phyloP scores from a whole-genome alignment of 2,329 filamentous ascomycete genomes.

The Phialemoniopsis sp. region DNA sequence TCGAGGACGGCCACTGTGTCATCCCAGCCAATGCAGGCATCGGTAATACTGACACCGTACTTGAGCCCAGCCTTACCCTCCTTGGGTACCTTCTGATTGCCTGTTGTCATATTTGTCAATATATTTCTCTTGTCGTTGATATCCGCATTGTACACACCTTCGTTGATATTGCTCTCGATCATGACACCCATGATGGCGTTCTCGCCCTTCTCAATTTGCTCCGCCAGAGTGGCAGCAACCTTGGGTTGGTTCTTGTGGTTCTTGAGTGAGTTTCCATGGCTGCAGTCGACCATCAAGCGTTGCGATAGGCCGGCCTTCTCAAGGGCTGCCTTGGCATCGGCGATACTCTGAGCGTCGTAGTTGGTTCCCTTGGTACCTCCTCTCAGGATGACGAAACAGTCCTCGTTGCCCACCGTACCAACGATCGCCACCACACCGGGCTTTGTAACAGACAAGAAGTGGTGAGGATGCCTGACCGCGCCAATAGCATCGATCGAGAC shows the following conservation, averaged over 20 bases:
- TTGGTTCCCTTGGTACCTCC: constrained; percentile 93
- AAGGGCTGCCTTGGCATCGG: constrained; percentile 76
- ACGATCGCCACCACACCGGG: constrained; percentile 93
- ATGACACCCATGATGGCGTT: constrained; percentile 90
- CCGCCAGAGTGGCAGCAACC: constrained; percentile 75
- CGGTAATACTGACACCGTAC: constrained; percentile 91
- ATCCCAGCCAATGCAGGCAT: constrained; percentile 95
- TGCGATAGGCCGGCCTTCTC: constrained; percentile 68
- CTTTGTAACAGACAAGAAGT: constrained; percentile 97
- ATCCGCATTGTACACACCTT: constrained; percentile 45
- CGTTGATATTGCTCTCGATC: constrained; percentile 98
- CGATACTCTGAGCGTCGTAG: constrained; percentile 82
- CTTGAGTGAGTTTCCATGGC: constrained; percentile 96
- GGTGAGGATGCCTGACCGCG: constrained; percentile 74
- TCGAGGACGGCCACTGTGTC: constrained; percentile 77
- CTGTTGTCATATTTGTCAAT: too few relatives aligned
- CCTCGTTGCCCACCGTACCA: constrained; percentile 89
- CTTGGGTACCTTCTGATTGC: constrained; percentile 79
- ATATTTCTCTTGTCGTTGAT: too few relatives aligned
- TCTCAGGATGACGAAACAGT: constrained; percentile 94
- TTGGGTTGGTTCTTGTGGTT: constrained; percentile 96
- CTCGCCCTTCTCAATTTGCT: constrained; percentile 86
- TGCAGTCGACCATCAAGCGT: constrained; percentile 96
- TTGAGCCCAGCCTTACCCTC: constrained; percentile 76
- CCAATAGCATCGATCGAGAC: constrained; percentile 97